phyloP scores from a whole-genome alignment of 345 rosid genomes.

The Nasturtium officinale region DNA sequence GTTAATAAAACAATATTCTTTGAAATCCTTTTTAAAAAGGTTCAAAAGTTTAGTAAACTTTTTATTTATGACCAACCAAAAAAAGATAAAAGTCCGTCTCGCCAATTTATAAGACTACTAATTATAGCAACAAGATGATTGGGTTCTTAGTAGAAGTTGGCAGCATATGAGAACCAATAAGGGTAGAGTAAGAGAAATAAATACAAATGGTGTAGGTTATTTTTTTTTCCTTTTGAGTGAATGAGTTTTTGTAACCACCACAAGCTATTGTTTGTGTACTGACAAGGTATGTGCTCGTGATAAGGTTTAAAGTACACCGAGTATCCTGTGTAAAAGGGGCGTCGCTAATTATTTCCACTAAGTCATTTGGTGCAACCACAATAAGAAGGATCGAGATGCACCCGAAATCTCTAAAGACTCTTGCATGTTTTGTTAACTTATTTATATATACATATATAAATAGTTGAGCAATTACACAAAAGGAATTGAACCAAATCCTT shows the following conservation, averaged over 20 bases:
- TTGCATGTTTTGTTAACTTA: conserved; percentile 37
- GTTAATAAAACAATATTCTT: no score
- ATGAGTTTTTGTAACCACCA: background rate
- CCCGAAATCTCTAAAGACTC: conserved; percentile 68
- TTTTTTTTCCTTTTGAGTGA: background rate
- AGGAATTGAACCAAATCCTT: no score
- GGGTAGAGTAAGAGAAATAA: conserved; percentile 14
- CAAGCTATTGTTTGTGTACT: conserved; percentile 14
- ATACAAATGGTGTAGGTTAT: background rate
- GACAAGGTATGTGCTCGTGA: conserved; percentile 59
- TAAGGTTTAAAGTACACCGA: conserved; percentile 49
- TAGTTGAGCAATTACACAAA: no score
- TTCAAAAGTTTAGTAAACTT: background rate
- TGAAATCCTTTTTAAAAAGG: background rate
- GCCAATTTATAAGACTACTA: background rate
- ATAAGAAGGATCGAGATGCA: conserved; percentile 53
- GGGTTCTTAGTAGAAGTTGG: no score
- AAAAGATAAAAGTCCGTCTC: background rate
- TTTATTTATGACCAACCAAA: background rate
- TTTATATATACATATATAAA: no score
- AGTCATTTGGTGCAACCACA: conserved; percentile 50
- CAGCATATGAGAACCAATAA: conserved; percentile 43
- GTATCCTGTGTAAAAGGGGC: conserved; percentile 23
- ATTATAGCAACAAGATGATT: background rate
- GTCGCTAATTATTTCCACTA: conserved; percentile 47